Percentiles rank a stretch among this genome's conserved stretches.
These are phyloP conservation scores for Alternaria conjuncta DNA, from an alignment of 2,329 filamentous ascomycete genomes.

Conservation along the genomic window DNA sequence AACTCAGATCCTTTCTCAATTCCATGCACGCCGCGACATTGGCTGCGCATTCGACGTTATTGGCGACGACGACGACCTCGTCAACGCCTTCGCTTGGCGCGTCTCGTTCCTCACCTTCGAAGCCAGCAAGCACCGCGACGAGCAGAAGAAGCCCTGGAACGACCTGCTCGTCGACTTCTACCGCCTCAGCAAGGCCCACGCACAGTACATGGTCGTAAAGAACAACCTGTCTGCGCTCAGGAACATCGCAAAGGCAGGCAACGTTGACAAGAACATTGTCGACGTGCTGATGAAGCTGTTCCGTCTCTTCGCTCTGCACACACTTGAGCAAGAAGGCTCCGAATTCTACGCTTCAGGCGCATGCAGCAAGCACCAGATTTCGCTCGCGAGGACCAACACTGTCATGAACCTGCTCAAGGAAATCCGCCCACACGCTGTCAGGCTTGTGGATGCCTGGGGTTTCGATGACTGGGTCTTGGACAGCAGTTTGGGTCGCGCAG, in stretches of 20 bases:
- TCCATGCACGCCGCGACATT: slow-evolving; percentile 69
- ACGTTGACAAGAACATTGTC: slow-evolving; percentile 65
- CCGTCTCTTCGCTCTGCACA: slow-evolving; percentile 69
- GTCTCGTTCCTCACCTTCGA: slow-evolving; percentile 77
- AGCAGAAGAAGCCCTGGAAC: slow-evolving; percentile 77
- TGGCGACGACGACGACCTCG: slow-evolving; percentile 72
- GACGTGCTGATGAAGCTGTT: slow-evolving; percentile 69
- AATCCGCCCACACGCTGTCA: slow-evolving; percentile 74
- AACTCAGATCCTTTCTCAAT: slow-evolving; percentile 68
- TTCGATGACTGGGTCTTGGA: slow-evolving; percentile 82
- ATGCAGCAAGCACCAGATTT: slow-evolving; percentile 74
- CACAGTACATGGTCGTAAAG: slow-evolving; percentile 79
- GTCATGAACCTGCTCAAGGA: slow-evolving; percentile 74
- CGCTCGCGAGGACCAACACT: slow-evolving; percentile 69
- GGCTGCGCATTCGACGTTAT: slow-evolving; percentile 78
- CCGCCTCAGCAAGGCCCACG: slow-evolving; percentile 75
- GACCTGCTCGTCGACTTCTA: slow-evolving; percentile 79
- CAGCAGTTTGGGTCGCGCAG: slow-evolving; percentile 70
- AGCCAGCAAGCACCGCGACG: slow-evolving; percentile 74
- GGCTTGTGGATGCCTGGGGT: slow-evolving; percentile 75
- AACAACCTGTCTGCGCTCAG: slow-evolving; percentile 77
- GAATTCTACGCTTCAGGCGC: slow-evolving; percentile 76
- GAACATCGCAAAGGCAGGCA: slow-evolving; percentile 57
- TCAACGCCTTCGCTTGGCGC: slow-evolving; percentile 77
- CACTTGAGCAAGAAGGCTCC: slow-evolving; percentile 70